These are phyloP conservation scores for Chloris gayana DNA, from an alignment of 176 grass and related monocot species.

Conservation along the genomic window DNA sequence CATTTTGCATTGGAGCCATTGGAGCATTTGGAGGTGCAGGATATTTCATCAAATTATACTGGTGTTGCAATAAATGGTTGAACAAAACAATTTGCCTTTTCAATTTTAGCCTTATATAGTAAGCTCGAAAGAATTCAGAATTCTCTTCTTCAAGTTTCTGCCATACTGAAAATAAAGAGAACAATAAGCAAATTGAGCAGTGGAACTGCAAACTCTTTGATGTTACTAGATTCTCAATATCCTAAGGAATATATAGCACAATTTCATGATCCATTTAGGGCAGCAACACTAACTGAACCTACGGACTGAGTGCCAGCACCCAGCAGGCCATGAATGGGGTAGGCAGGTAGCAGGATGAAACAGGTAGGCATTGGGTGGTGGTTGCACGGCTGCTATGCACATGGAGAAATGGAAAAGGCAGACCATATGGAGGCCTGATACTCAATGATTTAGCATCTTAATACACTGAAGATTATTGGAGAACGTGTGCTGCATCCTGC, in stretches of 20 bases:
- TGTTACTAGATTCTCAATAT: constrained; percentile 3
- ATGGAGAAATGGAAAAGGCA: neutral
- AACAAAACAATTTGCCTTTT: constrained; percentile 95
- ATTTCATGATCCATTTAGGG: too few relatives aligned
- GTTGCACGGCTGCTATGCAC: neutral
- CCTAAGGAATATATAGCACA: neutral
- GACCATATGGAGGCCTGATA: neutral
- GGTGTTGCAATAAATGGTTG: constrained; percentile 91
- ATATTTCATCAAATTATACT: constrained; percentile 95
- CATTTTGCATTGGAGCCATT: constrained; percentile 79
- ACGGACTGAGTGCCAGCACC: neutral
- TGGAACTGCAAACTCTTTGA: constrained; percentile 4
- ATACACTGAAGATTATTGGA: neutral
- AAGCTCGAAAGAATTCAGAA: constrained; percentile 90
- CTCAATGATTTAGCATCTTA: neutral
- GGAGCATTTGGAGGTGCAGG: constrained; percentile 69
- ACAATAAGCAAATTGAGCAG: constrained; percentile 33
- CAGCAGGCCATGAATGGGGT: neutral
- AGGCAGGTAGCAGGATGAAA: neutral
- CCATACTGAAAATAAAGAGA: constrained; percentile 79
- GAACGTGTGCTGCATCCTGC: neutral
- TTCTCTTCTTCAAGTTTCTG: constrained; percentile 99
- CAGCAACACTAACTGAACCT: neutral
- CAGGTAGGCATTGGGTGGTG: neutral
- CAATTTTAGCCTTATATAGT: constrained; percentile 96